Percentiles rank a stretch among this genome's conserved stretches.
Evolutionary conservation across 371 early-diverging fungal genomes (phyloP).

Genomic region (Nematocida minor): DNA sequence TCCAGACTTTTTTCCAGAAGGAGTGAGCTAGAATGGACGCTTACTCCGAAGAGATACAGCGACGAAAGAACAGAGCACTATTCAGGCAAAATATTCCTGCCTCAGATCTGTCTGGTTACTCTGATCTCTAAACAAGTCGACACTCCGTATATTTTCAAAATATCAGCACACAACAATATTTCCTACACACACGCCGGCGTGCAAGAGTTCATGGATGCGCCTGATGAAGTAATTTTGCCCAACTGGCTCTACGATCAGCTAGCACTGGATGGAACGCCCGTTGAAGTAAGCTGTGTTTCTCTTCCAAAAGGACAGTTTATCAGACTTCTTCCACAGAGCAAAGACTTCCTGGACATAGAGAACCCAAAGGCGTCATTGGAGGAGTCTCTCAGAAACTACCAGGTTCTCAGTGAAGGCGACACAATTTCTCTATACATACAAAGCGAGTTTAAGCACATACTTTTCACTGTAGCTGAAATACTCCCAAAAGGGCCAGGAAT

Average conservation of each 20-base stretch:
- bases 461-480: constrained; percentile 81
- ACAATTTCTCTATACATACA: constrained; percentile 78
- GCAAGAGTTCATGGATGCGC: constrained; percentile 91
- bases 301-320: constrained; percentile 81
- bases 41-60: constrained; percentile 57
- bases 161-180: constrained; percentile 53
- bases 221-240: constrained; percentile 85
- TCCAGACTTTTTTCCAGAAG: not conserved
- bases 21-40: constrained; percentile 55
- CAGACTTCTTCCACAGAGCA: constrained; percentile 90
- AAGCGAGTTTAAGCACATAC: constrained; percentile 73
- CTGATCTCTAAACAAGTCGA: constrained; percentile 57
- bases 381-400: constrained; percentile 82
- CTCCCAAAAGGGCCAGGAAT: constrained; percentile 75
- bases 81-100: constrained; percentile 64
- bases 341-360: constrained; percentile 88
- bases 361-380: constrained; percentile 97
- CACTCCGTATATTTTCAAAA: constrained; percentile 65
- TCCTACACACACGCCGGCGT: constrained; percentile 82
- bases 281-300: constrained; percentile 72
- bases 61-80: constrained; percentile 55
- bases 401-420: constrained; percentile 84
- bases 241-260: constrained; percentile 95
- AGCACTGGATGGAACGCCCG: constrained; percentile 69
- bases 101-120: constrained; percentile 57